Evolutionary conservation across 805 yeast genomes (phyloP), one percentile per base, ranked within the genome.

Genomic region (Candida orba): DNA sequence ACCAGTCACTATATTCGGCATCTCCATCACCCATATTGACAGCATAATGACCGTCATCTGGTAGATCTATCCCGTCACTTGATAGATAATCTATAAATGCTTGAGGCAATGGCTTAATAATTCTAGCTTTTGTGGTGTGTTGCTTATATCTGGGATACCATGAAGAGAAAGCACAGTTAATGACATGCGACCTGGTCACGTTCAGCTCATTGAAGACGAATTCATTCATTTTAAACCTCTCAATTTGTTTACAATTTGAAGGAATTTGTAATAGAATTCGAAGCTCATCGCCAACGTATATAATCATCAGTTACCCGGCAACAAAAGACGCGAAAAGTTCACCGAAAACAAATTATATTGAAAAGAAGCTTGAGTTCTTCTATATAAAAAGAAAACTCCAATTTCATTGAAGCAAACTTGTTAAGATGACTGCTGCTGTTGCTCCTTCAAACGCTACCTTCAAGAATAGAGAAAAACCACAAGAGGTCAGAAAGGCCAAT

Each of bases 401-500:
- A 4, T 17, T 25, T n/a, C 31, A 38, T 23, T 31, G n/a, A 27
- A 10, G 29, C 12, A 27, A 12, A 20, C 6, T 22, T 13, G 14
- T n/a, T 35, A 44, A 29, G 18, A 52, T 53, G 55, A 42, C 55
- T 31, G 40, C 42, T 24, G 48, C 48, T 10, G 25, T 45, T 18
- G 39, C 57, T 80, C 85, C 54, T 20, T 81, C 89, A 33, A 88
- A 88, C 67, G 89, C 93, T 42, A 84, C 93, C 37, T 93, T 93
- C 72, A 85, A 80, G 59, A 90, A 90, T 67, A 88, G 81, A 84
- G 99, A 93, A 67, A 79, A 97, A 59, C 99, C 93, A 27, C 99
- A 93, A 67, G 91, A 91, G 69, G 99, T 98, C 43, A 87, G 99
- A 69, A 73, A 89, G 71, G 85, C 96, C 13, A 90, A 98, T 6